phyloP scores from a whole-genome alignment of 352 stramenopile genomes.

The Pythium coloratum region DNA sequence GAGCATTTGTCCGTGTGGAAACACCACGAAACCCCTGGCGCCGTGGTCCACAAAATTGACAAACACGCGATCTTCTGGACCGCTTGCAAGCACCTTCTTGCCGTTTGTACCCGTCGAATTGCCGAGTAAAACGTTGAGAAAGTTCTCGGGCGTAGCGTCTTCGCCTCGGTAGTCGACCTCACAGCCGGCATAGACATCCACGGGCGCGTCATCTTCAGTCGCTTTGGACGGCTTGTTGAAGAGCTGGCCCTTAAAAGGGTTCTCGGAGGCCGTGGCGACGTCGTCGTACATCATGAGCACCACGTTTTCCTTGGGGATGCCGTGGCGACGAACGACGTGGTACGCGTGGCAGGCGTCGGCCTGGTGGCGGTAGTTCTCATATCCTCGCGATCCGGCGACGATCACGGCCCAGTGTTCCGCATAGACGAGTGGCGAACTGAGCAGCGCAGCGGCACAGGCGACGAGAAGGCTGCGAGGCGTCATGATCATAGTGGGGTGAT shows the following conservation, averaged over 20 bases:
- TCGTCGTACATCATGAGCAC: conserved; percentile 95
- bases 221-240: conserved; percentile 85
- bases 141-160: conserved; percentile 85
- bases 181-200: conserved; percentile 89
- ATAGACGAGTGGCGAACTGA: neutral
- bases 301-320: conserved; percentile 86
- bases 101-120: conserved; percentile 52
- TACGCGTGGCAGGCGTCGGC: conserved; percentile 90
- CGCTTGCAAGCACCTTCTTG: conserved; percentile 85
- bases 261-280: conserved; percentile 67
- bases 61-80: conserved; percentile 86
- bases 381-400: conserved; percentile 85
- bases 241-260: conserved; percentile 86
- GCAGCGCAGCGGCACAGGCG: neutral
- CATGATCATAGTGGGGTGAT: neutral
- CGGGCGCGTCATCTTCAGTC: conserved; percentile 31
- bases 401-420: conserved; percentile 91
- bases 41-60: conserved; percentile 93
- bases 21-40: conserved; percentile 79
- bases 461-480: neutral
- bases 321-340: conserved; percentile 86
- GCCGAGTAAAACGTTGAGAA: conserved; percentile 85
- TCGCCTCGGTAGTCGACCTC: conserved; percentile 69
- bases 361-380: conserved; percentile 92
- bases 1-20: conserved; percentile 75